phyloP scores from a whole-genome alignment of 2,329 filamentous ascomycete genomes.

The Curvularia eragrostidis region DNA sequence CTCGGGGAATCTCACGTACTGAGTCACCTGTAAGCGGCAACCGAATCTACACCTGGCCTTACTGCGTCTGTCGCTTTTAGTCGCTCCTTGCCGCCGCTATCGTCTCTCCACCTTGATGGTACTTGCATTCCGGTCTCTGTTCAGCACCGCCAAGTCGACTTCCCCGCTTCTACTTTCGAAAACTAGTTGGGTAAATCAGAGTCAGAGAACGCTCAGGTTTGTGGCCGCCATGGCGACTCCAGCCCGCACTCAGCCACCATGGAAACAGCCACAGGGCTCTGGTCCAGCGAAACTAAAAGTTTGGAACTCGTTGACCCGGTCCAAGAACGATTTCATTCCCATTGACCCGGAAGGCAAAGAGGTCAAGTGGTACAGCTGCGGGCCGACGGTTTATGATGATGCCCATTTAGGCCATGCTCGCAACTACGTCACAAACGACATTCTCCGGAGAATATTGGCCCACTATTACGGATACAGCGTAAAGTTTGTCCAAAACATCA shows the following conservation, averaged over 20 bases:
- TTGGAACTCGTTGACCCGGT: slow-evolving; percentile 80
- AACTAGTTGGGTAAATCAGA: slow-evolving; percentile 15
- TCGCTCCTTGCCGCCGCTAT: slow-evolving; percentile 24
- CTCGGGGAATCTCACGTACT: slow-evolving; percentile 17
- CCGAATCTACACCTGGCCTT: slow-evolving; percentile 23
- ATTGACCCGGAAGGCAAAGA: slow-evolving; percentile 70
- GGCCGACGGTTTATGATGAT: slow-evolving; percentile 85
- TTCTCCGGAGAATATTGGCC: slow-evolving; percentile 79
- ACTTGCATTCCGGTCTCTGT: slow-evolving; percentile 34
- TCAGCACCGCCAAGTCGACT: slow-evolving; percentile 34
- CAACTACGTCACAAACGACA: slow-evolving; percentile 91
- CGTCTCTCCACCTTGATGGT: slow-evolving; percentile 41
- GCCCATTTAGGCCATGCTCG: slow-evolving; percentile 82
- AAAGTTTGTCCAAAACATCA: slow-evolving; percentile 92
- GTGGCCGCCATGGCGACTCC: slow-evolving; percentile 43
- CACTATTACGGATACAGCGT: slow-evolving; percentile 86
- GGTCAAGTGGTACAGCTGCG: slow-evolving; percentile 88
- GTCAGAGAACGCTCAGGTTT: slow-evolving; percentile 10
- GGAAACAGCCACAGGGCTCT: slow-evolving; percentile 46
- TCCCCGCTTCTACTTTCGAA: slow-evolving; percentile 30
- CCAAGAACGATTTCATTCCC: slow-evolving; percentile 76
- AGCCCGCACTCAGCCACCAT: slow-evolving; percentile 49
- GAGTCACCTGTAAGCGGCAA: slow-evolving; percentile 32
- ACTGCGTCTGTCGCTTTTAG: slow-evolving; percentile 13
- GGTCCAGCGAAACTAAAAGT: slow-evolving; percentile 68